phyloP scores from a whole-genome alignment of 257 asterid genomes.

The Solanum acaule region DNA sequence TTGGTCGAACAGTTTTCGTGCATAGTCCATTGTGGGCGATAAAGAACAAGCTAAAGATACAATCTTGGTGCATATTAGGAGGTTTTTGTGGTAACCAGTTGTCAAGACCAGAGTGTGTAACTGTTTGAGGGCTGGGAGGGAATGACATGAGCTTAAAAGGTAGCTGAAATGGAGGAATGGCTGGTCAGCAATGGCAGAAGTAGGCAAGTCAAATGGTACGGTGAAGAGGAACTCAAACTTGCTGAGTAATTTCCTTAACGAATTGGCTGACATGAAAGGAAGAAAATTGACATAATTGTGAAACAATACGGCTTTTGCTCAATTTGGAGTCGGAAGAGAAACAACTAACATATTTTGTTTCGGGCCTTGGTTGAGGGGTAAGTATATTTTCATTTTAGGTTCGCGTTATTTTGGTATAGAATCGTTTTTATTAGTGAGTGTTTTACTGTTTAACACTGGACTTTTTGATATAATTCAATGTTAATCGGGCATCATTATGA shows the following conservation, averaged over 20 bases:
- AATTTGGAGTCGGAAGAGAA: too few relatives aligned
- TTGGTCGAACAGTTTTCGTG: not conserved
- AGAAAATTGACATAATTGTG: not conserved
- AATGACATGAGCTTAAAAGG: slow-evolving; percentile 2
- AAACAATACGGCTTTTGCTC: too few relatives aligned
- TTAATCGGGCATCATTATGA: too few relatives aligned
- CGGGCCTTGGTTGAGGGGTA: too few relatives aligned
- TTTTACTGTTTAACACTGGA: too few relatives aligned
- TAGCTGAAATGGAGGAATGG: not conserved
- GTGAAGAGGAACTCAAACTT: not conserved
- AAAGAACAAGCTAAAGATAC: not conserved
- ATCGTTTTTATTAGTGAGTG: too few relatives aligned
- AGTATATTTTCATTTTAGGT: too few relatives aligned
- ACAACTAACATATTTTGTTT: too few relatives aligned
- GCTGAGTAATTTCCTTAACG: not conserved
- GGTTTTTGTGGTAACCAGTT: not conserved
- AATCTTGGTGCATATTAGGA: not conserved
- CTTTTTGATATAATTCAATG: too few relatives aligned
- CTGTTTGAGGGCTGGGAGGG: slow-evolving; percentile 1
- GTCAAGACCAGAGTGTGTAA: not conserved
- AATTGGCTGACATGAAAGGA: not conserved
- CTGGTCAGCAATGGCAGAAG: not conserved
- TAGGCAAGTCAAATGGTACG: not conserved
- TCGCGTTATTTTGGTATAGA: too few relatives aligned
- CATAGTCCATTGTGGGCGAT: not conserved